Conservation (phyloP, 257 asterid species). For the Capsicum rhomboideum region DNA sequence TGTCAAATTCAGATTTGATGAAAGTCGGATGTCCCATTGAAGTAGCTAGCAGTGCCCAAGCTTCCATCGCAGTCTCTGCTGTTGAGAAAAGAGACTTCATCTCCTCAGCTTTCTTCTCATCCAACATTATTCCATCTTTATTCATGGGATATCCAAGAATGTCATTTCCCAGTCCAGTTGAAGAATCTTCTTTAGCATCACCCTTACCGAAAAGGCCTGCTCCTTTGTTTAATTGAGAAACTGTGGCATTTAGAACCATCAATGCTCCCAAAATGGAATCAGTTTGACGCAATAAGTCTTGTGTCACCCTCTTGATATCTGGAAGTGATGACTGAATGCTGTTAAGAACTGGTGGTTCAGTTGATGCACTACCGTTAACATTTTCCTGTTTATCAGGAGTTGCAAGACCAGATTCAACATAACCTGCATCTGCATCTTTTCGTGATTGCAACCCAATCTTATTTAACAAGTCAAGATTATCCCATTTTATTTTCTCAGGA, state of each 20-base stretch:
- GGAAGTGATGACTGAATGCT: conserved; percentile 38
- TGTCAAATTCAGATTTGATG: conserved; percentile 90
- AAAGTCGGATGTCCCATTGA: conserved; percentile 95
- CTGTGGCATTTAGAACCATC: conserved; percentile 84
- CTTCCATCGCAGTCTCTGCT: conserved; percentile 99
- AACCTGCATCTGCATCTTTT: conserved; percentile 64
- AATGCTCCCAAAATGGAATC: conserved; percentile 85
- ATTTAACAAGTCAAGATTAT: conserved; percentile 60
- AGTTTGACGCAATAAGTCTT: conserved; percentile 72
- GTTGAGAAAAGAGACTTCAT: conserved; percentile 88
- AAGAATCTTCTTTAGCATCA: conserved; percentile 27
- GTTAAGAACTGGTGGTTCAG: conserved; percentile 18
- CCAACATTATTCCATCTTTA: conserved; percentile 38
- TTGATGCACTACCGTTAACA: conserved; percentile 18
- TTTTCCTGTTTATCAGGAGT: conserved; percentile 43
- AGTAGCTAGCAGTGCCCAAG: conserved; percentile 97
- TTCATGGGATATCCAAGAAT: conserved; percentile 12
- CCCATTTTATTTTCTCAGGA: conserved; percentile 76
- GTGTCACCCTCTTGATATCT: conserved; percentile 72
- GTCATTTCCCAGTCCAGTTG: conserved; percentile 21
- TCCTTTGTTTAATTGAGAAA: conserved; percentile 55
- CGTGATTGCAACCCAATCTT: conserved; percentile 62
- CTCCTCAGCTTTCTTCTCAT: conserved; percentile 84
- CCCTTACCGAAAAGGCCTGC: conserved; percentile 30
- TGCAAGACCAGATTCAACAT: conserved; percentile 86